Evolutionary conservation across 345 rosid genomes (phyloP), one percentile per base, ranked within the genome.

Genomic region (Rhodamnia rubescens): DNA sequence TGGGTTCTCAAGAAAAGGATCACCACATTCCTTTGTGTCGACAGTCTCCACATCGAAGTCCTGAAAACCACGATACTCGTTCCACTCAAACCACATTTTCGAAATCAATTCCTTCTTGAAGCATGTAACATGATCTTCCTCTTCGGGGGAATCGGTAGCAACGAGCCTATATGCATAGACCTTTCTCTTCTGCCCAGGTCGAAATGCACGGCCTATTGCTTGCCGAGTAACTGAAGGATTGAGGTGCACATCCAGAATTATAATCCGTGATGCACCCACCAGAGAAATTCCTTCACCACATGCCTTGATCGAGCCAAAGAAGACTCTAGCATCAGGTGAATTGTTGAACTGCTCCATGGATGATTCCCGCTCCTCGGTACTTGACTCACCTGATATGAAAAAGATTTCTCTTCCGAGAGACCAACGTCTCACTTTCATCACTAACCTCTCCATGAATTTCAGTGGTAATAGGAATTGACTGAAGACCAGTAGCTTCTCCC

Each of bases 141-240:
- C 95, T 75, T 96, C 99, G 2, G 95, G 98, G 14, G 98, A 93
- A 85, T 93, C 94, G 1, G 95, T 95, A 53, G 98, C 96, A 5
- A 95, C 92, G 83, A 97, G 82, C 84, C 98, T 88, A 69, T 97
- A 97, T 0, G 91, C 89, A 20, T 90, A 93, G 24, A 96, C 99
- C 88, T 92, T 96, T 94, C 85, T 97, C 87, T 83, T 92, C 83
- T 97, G 98, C 40, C 98, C 95, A 24, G 98, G 98, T 74, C 98
- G 93, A 83, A 94, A 96, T 21, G 98, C 97, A 84, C 98, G 92
- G 42, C 96, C 96, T 64, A 96, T 92, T 1, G 98, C 98, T 91
- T 97, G 98, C n/a, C 96, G 98, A 29, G 99, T 96, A 82, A 97
- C 99, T 2, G 99, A 97, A 15, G 99, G 99, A 89, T 97, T 97